A percentile compares a stretch with the other conserved stretches of the same genome.
These are phyloP conservation scores for Thermoascus crustaceus DNA, from an alignment of 2,329 filamentous ascomycete genomes.

Conservation along the genomic window DNA sequence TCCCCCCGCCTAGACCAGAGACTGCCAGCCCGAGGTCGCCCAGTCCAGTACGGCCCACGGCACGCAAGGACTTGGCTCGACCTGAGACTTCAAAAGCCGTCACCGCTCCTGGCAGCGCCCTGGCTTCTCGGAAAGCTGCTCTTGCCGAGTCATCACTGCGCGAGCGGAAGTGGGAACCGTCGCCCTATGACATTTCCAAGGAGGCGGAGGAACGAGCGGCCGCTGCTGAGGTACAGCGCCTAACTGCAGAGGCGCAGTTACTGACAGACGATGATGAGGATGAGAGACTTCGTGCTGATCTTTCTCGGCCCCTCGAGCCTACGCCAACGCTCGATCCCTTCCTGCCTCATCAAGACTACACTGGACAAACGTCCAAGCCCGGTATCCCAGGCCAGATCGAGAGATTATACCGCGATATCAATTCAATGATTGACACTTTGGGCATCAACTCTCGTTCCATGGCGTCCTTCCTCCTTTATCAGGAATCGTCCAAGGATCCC, in stretches of 20 bases:
- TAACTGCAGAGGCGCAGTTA: slow-evolving; percentile 27
- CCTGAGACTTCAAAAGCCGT: slow-evolving; percentile 27
- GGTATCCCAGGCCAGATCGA: slow-evolving; percentile 44
- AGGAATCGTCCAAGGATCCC: slow-evolving; percentile 38
- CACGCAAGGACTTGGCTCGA: slow-evolving; percentile 21
- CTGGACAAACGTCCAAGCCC: slow-evolving; percentile 36
- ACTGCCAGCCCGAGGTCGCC: slow-evolving; percentile 34
- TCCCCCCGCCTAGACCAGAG: slow-evolving; percentile 29
- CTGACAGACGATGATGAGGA: slow-evolving; percentile 42
- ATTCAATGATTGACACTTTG: slow-evolving; percentile 85
- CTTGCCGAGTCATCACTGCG: slow-evolving; percentile 26
- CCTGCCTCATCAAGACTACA: slow-evolving; percentile 40
- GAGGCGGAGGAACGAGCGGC: slow-evolving; percentile 22
- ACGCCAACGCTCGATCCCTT: slow-evolving; percentile 41
- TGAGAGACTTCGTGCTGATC: slow-evolving; percentile 37
- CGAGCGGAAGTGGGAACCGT: slow-evolving; percentile 16
- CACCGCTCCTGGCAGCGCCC: slow-evolving; percentile 31
- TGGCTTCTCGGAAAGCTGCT: slow-evolving; percentile 34
- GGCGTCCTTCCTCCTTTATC: slow-evolving; percentile 46
- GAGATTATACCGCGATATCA: slow-evolving; percentile 43
- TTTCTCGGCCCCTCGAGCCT: slow-evolving; percentile 36
- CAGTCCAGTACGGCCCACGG: slow-evolving; percentile 35
- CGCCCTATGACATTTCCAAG: slow-evolving; percentile 16
- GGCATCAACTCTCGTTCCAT: slow-evolving; percentile 73
- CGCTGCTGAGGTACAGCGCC: slow-evolving; percentile 23